Conservation (phyloP, 805 yeast species). For the Vanderwaltozyma tropicalis region DNA sequence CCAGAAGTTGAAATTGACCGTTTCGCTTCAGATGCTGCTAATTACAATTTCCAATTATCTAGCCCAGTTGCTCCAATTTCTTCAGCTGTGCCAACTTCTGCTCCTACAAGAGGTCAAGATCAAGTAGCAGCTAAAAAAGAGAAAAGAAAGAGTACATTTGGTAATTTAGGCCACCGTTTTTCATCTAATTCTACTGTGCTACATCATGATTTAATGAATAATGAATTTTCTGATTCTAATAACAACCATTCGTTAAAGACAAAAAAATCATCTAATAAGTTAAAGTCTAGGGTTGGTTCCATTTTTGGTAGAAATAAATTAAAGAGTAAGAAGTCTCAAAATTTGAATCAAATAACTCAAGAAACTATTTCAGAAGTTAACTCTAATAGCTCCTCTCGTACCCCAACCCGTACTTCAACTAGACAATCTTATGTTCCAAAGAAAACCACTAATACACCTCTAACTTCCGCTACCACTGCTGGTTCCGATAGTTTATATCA, state of each 20-base stretch:
- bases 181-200: slow-evolving; percentile 22
- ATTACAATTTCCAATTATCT: slow-evolving; percentile 16
- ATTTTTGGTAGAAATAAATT: slow-evolving; percentile 57
- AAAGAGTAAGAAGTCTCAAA: slow-evolving; percentile 21
- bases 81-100: background rate
- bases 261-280: slow-evolving; percentile 30
- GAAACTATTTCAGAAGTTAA: background rate
- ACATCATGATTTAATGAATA: slow-evolving; percentile 25
- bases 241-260: slow-evolving; percentile 24
- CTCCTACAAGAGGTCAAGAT: background rate
- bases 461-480: background rate
- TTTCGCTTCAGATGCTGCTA: slow-evolving; percentile 37
- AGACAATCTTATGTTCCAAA: background rate
- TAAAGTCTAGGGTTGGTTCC: slow-evolving; percentile 68
- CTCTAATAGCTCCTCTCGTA: background rate
- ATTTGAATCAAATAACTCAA: background rate
- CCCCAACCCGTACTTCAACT: background rate
- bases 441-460: background rate
- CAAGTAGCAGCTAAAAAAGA: slow-evolving; percentile 7
- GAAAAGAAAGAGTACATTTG: slow-evolving; percentile 22
- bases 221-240: slow-evolving; percentile 21
- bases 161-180: slow-evolving; percentile 20
- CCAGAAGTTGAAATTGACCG: slow-evolving; percentile 51
- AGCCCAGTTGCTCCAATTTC: background rate
- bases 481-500: background rate